phyloP scores from a whole-genome alignment of 345 rosid genomes.

The Populus simonii region DNA sequence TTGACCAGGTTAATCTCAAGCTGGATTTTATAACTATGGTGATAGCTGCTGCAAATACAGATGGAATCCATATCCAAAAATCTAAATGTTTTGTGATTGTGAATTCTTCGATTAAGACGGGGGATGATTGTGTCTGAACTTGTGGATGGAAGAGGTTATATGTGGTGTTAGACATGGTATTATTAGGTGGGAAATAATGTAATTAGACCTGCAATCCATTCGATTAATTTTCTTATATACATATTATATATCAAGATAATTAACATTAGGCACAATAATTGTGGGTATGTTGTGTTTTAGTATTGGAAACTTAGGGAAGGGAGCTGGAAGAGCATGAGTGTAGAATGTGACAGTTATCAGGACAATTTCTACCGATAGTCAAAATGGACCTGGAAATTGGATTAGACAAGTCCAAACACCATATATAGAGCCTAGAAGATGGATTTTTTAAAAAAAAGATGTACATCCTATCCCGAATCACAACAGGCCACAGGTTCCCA shows the following conservation, averaged over 20 bases:
- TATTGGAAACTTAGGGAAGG: conserved; percentile 9
- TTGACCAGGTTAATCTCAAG: too few relatives aligned
- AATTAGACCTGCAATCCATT: not conserved
- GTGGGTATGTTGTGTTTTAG: not conserved
- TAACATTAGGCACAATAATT: not conserved
- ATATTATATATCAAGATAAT: too few relatives aligned
- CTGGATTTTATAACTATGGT: not conserved
- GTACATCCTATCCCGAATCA: too few relatives aligned
- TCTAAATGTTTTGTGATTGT: not conserved
- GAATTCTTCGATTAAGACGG: not conserved
- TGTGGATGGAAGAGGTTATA: conserved; percentile 2
- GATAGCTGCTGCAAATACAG: conserved; percentile 10
- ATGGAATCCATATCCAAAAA: conserved; percentile 12
- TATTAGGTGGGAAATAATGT: not conserved
- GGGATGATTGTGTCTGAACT: conserved; percentile 10
- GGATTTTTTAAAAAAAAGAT: too few relatives aligned
- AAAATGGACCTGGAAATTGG: conserved; percentile 12
- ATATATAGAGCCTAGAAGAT: too few relatives aligned
- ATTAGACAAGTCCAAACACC: not conserved
- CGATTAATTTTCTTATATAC: not conserved
- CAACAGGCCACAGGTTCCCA: too few relatives aligned
- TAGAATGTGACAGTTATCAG: not conserved
- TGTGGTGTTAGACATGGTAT: conserved; percentile 8
- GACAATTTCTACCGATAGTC: not conserved
- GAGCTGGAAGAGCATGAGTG: not conserved